phyloP scores from a whole-genome alignment of 352 stramenopile species.

The Phytopythium oedochilum region DNA sequence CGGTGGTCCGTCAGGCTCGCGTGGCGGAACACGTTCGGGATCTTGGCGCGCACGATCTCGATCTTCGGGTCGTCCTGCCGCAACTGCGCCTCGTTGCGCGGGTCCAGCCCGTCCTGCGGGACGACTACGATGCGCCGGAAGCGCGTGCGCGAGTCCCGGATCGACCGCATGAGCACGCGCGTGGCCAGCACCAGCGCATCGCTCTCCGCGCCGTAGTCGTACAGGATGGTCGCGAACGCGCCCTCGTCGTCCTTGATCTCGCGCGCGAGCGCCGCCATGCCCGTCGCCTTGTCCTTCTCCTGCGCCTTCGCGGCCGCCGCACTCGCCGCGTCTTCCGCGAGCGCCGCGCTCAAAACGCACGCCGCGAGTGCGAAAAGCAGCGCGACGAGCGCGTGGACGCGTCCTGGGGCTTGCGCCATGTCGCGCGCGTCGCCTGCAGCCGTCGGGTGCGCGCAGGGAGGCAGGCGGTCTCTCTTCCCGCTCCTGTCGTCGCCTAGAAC shows the following conservation, averaged over 20 bases:
- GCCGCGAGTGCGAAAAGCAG: constrained; percentile 3
- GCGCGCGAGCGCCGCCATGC: constrained; percentile 6
- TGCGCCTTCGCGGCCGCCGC: background rate
- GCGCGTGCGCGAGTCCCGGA: constrained; percentile 58
- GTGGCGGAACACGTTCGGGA: constrained; percentile 68
- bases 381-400: background rate
- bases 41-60: constrained; percentile 57
- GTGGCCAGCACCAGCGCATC: constrained; percentile 55
- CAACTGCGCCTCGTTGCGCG: constrained; percentile 30
- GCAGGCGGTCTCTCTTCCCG: background rate
- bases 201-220: constrained; percentile 59
- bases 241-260: constrained; percentile 18
- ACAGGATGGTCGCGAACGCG: constrained; percentile 67
- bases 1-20: constrained; percentile 52
- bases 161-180: constrained; percentile 64
- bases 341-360: background rate
- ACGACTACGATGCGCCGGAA: constrained; percentile 72
- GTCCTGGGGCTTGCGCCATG: background rate
- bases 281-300: background rate
- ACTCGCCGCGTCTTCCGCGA: background rate
- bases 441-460: background rate
- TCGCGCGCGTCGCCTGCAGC: background rate
- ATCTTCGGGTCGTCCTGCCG: constrained; percentile 50
- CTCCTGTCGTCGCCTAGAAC: background rate
- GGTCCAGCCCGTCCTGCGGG: constrained; percentile 49